Percentiles rank a stretch among this genome's conserved stretches.
phyloP scores from a whole-genome alignment of 257 asterid species.

The Fraxinus pennsylvanica region DNA sequence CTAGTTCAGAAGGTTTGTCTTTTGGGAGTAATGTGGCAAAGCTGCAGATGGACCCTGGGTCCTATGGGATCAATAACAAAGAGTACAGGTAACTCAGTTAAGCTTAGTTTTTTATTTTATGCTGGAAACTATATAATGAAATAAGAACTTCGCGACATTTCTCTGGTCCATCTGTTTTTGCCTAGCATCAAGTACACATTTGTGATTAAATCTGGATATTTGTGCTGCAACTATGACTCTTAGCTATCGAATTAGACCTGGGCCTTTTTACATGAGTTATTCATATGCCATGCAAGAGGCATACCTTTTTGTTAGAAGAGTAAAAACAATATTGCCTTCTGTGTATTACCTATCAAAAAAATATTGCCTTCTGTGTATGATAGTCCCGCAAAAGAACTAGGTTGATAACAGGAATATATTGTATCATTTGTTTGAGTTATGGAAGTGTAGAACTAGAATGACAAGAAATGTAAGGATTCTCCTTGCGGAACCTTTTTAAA shows the following conservation, averaged over 20 bases:
- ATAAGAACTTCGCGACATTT: not conserved
- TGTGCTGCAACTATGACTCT: not conserved
- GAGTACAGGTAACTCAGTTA: conserved; percentile 63
- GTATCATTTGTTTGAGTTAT: conserved; percentile 9
- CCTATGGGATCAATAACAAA: conserved; percentile 63
- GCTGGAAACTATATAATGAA: not conserved
- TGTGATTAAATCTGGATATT: not conserved
- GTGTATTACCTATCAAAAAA: too few relatives aligned
- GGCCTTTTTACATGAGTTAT: conserved; percentile 5
- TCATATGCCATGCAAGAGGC: conserved; percentile 10
- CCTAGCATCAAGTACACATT: too few relatives aligned
- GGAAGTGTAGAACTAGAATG: not conserved
- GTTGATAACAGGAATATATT: not conserved
- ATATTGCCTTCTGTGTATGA: not conserved
- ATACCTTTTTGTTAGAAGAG: not conserved
- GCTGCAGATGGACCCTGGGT: conserved; percentile 73
- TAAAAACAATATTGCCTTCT: too few relatives aligned
- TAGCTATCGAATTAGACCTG: conserved; percentile 12
- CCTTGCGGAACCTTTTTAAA: not conserved
- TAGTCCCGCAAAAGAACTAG: not conserved
- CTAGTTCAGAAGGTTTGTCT: conserved; percentile 56
- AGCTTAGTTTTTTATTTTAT: not conserved
- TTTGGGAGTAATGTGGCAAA: conserved; percentile 60
- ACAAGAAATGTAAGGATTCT: not conserved
- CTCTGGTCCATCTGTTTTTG: not conserved